A percentile compares a stretch with the other conserved stretches of the same genome.
phyloP scores from a whole-genome alignment of 2,329 filamentous ascomycete species.

The Aspergillus brasiliensis region DNA sequence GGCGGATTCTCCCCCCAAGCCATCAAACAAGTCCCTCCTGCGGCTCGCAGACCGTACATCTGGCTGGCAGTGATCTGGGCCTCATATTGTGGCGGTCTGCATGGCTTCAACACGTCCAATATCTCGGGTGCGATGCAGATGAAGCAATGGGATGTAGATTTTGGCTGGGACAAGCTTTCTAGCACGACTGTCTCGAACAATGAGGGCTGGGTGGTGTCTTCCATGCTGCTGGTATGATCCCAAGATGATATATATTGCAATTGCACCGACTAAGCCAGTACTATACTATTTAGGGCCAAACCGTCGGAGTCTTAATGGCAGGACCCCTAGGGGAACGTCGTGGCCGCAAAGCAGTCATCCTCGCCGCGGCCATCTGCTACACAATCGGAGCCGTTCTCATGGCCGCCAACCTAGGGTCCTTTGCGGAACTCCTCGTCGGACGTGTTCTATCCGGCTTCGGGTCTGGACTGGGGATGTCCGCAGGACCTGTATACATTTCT shows the following conservation, averaged over 20 bases:
- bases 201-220: conserved; percentile 24
- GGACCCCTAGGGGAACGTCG: conserved; percentile 22
- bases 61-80: conserved; percentile 25
- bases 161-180: conserved; percentile 19
- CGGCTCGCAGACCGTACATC: conserved; percentile 17
- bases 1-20: conserved; percentile 20
- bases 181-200: conserved; percentile 14
- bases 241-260: neutral
- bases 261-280: neutral
- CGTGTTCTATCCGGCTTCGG: conserved; percentile 22
- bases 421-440: conserved; percentile 19
- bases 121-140: conserved; percentile 27
- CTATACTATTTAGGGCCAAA: conserved; percentile 10
- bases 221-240: conserved; percentile 20
- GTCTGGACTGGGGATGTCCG: conserved; percentile 21
- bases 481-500: conserved; percentile 82
- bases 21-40: conserved; percentile 17
- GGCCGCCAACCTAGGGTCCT: conserved; percentile 22
- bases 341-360: conserved; percentile 21
- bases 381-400: conserved; percentile 23
- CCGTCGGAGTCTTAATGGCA: conserved; percentile 18
- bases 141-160: conserved; percentile 20
- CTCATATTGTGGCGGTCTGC: conserved; percentile 23
- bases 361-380: conserved; percentile 19
- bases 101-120: conserved; percentile 28